phyloP scores from a whole-genome alignment of 2,329 filamentous ascomycete species.

The Rhinocladiella similis region DNA sequence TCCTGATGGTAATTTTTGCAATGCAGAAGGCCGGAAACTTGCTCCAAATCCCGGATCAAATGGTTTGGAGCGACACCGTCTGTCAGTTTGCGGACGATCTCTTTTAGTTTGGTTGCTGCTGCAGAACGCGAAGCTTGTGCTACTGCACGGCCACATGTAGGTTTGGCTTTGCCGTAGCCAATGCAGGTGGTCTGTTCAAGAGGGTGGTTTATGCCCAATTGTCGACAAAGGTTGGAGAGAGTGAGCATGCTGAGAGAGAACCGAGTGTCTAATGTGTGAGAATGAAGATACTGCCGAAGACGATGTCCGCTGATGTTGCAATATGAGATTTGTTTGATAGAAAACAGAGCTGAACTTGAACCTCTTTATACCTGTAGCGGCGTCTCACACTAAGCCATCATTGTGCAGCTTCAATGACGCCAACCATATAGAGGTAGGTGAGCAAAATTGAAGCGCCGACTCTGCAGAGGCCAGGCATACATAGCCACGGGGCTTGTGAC shows the following conservation, averaged over 20 bases:
- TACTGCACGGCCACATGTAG: not conserved
- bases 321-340: too few species aligned
- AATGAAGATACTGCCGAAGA: too few species aligned
- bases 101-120: not conserved
- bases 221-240: not conserved
- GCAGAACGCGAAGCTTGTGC: not conserved
- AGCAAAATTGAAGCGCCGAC: not conserved
- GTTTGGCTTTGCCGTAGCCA: not conserved
- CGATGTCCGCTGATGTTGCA: too few species aligned
- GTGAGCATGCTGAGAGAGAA: not conserved
- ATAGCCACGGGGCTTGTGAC: not conserved
- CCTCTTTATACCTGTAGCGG: too few species aligned
- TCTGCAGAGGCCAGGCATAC: not conserved
- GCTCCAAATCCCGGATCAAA: not conserved
- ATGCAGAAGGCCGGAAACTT: not conserved
- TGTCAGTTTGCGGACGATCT: not conserved
- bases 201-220: conserved; percentile 7
- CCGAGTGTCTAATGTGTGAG: too few species aligned
- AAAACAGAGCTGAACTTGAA: too few species aligned
- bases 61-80: not conserved
- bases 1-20: not conserved
- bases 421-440: too few species aligned
- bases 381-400: too few species aligned
- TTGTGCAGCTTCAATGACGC: too few species aligned
- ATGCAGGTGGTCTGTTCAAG: conserved; percentile 1